Evolutionary conservation across 2,329 filamentous ascomycete genomes (phyloP).

Genomic region (Fusarium verticillioides): DNA sequence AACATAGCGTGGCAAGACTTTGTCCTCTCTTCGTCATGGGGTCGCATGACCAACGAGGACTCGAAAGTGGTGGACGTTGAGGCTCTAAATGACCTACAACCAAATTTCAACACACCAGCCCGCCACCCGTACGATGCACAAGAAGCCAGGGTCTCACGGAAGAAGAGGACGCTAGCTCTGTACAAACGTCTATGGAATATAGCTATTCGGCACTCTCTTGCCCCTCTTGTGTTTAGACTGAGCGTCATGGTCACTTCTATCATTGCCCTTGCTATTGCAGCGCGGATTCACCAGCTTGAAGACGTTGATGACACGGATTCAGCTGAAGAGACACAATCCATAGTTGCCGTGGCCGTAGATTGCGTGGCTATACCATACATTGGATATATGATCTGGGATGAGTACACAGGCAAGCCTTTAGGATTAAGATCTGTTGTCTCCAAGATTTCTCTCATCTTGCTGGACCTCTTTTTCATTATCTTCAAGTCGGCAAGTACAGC

Average conservation of each 20-base stretch:
- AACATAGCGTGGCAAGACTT: conserved; percentile 64
- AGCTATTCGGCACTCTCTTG: conserved; percentile 82
- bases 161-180: conserved; percentile 48
- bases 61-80: conserved; percentile 60
- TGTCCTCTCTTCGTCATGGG: conserved; percentile 64
- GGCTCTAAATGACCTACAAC: conserved; percentile 59
- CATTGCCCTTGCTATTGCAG: conserved; percentile 81
- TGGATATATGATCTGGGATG: conserved; percentile 93
- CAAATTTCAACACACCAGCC: conserved; percentile 56
- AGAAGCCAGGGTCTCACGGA: conserved; percentile 45
- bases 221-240: conserved; percentile 85
- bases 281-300: conserved; percentile 75
- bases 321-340: conserved; percentile 77
- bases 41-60: conserved; percentile 58
- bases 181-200: conserved; percentile 72
- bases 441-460: conserved; percentile 88
- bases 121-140: conserved; percentile 47
- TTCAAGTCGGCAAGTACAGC: conserved; percentile 95
- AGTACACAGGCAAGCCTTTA: conserved; percentile 93
- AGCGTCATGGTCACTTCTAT: conserved; percentile 86
- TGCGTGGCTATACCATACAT: conserved; percentile 90
- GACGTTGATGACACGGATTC: conserved; percentile 53
- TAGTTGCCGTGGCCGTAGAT: conserved; percentile 91
- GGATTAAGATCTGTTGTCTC: conserved; percentile 84
- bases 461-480: conserved; percentile 96